phyloP scores from a whole-genome alignment of 2,329 filamentous ascomycete species.

The Dendrostoma leiphaemia region DNA sequence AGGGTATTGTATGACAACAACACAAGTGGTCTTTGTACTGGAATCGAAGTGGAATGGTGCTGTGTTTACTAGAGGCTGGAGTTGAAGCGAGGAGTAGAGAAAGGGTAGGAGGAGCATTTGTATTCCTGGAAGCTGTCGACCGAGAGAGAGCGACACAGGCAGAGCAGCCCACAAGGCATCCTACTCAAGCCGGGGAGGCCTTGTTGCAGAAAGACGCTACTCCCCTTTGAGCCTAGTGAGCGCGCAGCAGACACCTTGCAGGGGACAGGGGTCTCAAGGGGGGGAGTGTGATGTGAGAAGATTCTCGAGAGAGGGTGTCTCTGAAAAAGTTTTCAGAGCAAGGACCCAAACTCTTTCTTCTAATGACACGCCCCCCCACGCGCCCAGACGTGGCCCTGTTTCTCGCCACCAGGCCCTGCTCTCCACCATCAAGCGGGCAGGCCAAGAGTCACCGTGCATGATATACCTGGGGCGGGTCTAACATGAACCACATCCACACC shows the following conservation, averaged over 20 bases:
- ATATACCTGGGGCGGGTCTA: background rate
- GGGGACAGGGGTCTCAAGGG: slow-evolving; percentile 1
- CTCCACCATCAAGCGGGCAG: background rate
- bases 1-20: background rate
- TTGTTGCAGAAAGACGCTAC: slow-evolving; percentile 9
- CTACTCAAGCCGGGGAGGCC: slow-evolving; percentile 13
- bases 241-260: slow-evolving; percentile 10
- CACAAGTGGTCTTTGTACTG: background rate
- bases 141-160: slow-evolving; percentile 4
- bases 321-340: slow-evolving; percentile 14
- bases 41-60: background rate
- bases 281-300: slow-evolving; percentile 15
- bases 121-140: slow-evolving; percentile 4
- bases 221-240: background rate
- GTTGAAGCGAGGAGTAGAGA: slow-evolving; percentile 1
- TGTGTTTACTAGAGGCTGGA: background rate
- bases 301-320: slow-evolving; percentile 14
- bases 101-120: slow-evolving; percentile 19
- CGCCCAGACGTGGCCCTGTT: background rate
- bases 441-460: background rate
- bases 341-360: background rate
- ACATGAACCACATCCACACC: background rate
- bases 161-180: slow-evolving; percentile 13
- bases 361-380: background rate
- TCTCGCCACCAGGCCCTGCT: background rate